Base-by-base conservation (phyloP, 2,329 filamentous ascomycete genomes). In the Hypomyces perniciosus region DNA sequence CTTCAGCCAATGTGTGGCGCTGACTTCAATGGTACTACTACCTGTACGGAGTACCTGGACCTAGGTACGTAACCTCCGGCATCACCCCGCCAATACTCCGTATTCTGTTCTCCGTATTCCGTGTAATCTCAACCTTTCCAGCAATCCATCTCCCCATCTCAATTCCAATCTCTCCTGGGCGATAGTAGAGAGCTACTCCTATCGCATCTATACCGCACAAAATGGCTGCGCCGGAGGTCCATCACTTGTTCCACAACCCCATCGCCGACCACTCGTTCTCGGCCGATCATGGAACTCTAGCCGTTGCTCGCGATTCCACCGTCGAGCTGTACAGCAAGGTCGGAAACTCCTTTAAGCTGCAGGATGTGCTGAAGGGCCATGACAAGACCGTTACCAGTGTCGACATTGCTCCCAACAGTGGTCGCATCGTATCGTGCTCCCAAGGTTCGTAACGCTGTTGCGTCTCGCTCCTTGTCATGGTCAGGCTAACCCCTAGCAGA, bases 241-340 rank as follows among this genome's bases (percentile, higher is more conserved):
- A 97, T 73, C 91, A 97, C 66, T 86, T 99, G 59, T 99, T 99
- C 76, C 90, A 97, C 75, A 84, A 86, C 61, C 90, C 92, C 55
- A 96, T 99, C 66, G 89, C 90, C 59, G 93, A 99, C 77, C 93
- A 99, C 72, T 96, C 92, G 52, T 99, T 99, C 81, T 96, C 91
- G 58, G 84, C 90, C 56, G 93, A 99, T 73, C 88, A 85, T 67
- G 77, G 84, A 68, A 91, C 86, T 29, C 80, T 99, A 52, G 93
- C 93, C 52, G 91, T 99, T 52, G 88, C 92, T 57, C 87, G 90
- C 62, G 92, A 97, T 68, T 90, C 86, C 65, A 81, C 83, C 60
- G 86, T 99, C 63, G 90, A 96, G 76, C 84, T 99, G 39, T 97
- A 96, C 70, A 76, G 80, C 62, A 80, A 78, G 61, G 78, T 78